These are phyloP conservation scores for Aspergillus taichungensis DNA, from an alignment of 495 filamentous ascomycete genomes.

Conservation along the genomic window DNA sequence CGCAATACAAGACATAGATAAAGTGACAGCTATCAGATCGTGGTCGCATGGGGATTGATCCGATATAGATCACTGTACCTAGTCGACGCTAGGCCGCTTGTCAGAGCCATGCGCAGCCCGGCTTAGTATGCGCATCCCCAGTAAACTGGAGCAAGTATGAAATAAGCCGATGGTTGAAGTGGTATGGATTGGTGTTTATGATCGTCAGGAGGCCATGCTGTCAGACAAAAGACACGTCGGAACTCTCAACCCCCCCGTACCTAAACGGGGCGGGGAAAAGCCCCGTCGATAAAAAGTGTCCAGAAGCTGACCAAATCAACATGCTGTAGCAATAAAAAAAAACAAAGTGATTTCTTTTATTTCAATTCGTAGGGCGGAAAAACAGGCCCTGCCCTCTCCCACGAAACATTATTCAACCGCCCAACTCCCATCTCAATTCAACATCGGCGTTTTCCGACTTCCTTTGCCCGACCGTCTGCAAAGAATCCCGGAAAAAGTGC, in stretches of 20 bases:
- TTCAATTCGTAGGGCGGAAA: conserved; percentile 39
- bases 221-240: conserved; percentile 20
- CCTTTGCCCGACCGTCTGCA: conserved; percentile 38
- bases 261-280: not conserved
- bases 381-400: conserved; percentile 35
- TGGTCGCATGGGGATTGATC: no score
- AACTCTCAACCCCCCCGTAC: no score
- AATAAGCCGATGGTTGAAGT: conserved; percentile 26
- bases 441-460: conserved; percentile 37
- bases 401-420: conserved; percentile 39
- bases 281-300: conserved; percentile 10
- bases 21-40: no score
- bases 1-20: no score
- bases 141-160: no score
- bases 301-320: conserved; percentile 17
- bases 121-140: no score
- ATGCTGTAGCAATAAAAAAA: conserved; percentile 18
- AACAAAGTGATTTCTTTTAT: conserved; percentile 22
- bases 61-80: no score
- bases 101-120: no score
- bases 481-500: conserved; percentile 27
- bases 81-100: no score
- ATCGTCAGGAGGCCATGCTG: conserved; percentile 27
- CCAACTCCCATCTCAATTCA: conserved; percentile 33
- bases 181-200: conserved; percentile 35